A percentile compares a stretch with the other conserved stretches of the same genome.
Conservation (phyloP, 2,329 filamentous ascomycete genomes). For the Stemphylium beticola region DNA sequence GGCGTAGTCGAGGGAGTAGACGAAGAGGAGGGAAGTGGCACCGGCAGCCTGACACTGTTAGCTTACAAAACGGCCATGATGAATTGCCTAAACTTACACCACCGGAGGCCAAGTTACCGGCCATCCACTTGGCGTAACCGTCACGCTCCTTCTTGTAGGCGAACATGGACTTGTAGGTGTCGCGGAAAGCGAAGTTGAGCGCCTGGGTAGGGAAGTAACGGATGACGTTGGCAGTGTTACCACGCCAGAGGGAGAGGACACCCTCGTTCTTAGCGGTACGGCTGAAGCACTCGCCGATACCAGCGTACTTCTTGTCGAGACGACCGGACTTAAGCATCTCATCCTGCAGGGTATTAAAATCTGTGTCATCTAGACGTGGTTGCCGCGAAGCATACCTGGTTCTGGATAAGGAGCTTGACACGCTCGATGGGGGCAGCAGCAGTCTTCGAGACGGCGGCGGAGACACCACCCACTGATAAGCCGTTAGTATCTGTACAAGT, state of each 20-base stretch:
- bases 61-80: not conserved
- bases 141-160: conserved; percentile 99
- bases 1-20: conserved; percentile 99
- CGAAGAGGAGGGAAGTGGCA: conserved; percentile 99
- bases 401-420: conserved; percentile 99
- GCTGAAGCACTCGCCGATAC: conserved; percentile 94
- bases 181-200: conserved; percentile 99
- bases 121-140: conserved; percentile 99
- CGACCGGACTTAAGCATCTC: conserved; percentile 99
- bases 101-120: conserved; percentile 99
- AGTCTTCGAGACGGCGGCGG: conserved; percentile 99
- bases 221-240: conserved; percentile 99
- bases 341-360: conserved; percentile 69
- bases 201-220: conserved; percentile 99
- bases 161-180: conserved; percentile 99
- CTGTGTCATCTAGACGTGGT: not conserved
- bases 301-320: conserved; percentile 96
- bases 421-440: conserved; percentile 99
- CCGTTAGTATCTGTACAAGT: conserved; percentile 50
- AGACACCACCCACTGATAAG: conserved; percentile 91
- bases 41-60: conserved; percentile 73
- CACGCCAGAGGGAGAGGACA: conserved; percentile 95
- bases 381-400: conserved; percentile 77
- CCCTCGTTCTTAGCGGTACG: conserved; percentile 91
- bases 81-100: conserved; percentile 73